phyloP scores from a whole-genome alignment of 1,139 yeast species.

The Saccharomycopsis hybrid region DNA sequence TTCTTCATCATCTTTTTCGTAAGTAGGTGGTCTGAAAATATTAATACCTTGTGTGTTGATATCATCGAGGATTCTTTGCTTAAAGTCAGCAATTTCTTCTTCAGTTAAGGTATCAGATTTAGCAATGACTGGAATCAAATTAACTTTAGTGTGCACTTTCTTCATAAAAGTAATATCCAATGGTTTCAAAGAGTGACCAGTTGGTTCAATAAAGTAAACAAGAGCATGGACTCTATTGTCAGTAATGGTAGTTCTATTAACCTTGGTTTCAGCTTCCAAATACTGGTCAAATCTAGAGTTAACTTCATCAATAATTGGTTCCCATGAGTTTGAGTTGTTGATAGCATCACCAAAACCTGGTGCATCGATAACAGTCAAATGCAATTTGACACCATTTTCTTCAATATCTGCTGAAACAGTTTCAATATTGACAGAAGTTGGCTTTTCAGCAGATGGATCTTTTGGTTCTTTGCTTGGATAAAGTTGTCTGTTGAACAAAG shows the following conservation, averaged over 20 bases:
- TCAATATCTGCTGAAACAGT: constrained; percentile 70
- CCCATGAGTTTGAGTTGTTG: constrained; percentile 87
- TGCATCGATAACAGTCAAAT: constrained; percentile 78
- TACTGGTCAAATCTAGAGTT: constrained; percentile 79
- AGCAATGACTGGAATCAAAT: constrained; percentile 90
- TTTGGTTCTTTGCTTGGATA: constrained; percentile 36
- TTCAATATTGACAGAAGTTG: constrained; percentile 54
- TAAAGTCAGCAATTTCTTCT: constrained; percentile 73
- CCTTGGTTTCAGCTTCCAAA: constrained; percentile 85
- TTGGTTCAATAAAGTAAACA: constrained; percentile 89
- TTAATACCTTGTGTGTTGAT: constrained; percentile 69
- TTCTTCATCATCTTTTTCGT: constrained; percentile 85
- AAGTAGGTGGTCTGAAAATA: constrained; percentile 72
- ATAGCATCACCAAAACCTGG: constrained; percentile 94
- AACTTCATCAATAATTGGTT: constrained; percentile 87
- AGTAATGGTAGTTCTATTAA: constrained; percentile 63
- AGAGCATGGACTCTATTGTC: constrained; percentile 86
- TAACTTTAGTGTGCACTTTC: constrained; percentile 84
- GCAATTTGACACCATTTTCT: constrained; percentile 88
- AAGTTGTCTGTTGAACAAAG: constrained; percentile 77
- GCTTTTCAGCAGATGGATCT: constrained; percentile 31
- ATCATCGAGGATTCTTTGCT: constrained; percentile 69
- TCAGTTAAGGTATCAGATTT: constrained; percentile 91
- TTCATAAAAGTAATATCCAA: constrained; percentile 88
- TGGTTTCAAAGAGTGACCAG: constrained; percentile 88